Percentiles rank a stretch among this genome's conserved stretches.
Conservation (phyloP, 1,139 yeast species). For the Wickerhamomyces sp. region DNA sequence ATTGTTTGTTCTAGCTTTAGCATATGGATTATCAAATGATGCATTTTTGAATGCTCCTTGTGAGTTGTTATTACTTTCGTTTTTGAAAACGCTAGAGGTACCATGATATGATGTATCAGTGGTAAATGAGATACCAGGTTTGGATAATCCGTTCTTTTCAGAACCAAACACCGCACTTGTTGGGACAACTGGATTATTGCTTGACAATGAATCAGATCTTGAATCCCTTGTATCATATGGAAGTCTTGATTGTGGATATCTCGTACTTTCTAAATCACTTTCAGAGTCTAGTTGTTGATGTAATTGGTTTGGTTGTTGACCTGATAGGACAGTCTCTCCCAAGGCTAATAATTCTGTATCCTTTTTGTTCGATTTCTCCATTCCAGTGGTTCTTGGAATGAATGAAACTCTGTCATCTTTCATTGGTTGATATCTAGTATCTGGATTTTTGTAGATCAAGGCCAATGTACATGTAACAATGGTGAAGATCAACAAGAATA, state of each 20-base stretch:
- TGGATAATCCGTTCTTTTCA: conserved; percentile 5
- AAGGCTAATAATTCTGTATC: conserved; percentile 82
- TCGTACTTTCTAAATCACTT: conserved; percentile 18
- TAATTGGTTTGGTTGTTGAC: conserved; percentile 52
- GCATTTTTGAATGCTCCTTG: conserved; percentile 7
- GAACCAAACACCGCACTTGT: conserved; percentile 31
- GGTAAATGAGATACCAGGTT: conserved; percentile 21
- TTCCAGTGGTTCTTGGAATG: conserved; percentile 47
- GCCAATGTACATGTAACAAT: conserved; percentile 85
- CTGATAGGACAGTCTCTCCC: conserved; percentile 84
- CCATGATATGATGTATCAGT: conserved; percentile 23
- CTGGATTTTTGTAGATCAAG: conserved; percentile 84
- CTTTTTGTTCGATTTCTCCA: conserved; percentile 40
- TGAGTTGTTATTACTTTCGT: conserved; percentile 3
- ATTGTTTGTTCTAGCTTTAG: conserved; percentile 17
- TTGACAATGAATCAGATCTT: conserved; percentile 20
- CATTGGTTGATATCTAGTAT: conserved; percentile 93
- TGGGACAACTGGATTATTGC: conserved; percentile 26
- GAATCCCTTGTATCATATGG: conserved; percentile 8
- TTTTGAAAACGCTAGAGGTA: conserved; percentile 8
- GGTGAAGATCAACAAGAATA: conserved; percentile 76
- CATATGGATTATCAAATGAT: conserved; percentile 21
- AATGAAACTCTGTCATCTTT: conserved; percentile 94
- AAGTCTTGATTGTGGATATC: conserved; percentile 17
- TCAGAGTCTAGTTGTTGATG: conserved; percentile 20